Conservation (phyloP, 1,284 basidiomycete genomes). For the Ustilago cynodontis region DNA sequence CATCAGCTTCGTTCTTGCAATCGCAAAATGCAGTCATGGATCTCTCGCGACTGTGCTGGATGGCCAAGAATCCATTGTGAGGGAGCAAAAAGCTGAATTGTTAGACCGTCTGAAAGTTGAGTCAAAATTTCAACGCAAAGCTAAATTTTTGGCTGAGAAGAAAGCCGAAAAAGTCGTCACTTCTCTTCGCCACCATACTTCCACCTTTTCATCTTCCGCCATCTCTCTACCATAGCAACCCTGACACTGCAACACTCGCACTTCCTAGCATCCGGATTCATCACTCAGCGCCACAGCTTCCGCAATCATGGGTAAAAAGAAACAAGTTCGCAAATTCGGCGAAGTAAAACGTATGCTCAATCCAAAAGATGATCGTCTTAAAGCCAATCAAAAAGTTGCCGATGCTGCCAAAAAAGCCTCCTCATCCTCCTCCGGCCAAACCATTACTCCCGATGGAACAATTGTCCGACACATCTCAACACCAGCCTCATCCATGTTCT, state of each 20-base stretch:
- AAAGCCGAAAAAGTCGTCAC: background rate
- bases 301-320: slow-evolving; percentile 81
- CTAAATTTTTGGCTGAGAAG: slow-evolving; percentile 8
- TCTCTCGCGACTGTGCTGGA: background rate
- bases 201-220: background rate
- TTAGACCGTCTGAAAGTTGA: background rate
- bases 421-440: background rate
- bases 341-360: slow-evolving; percentile 94
- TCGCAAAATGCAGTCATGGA: slow-evolving; percentile 4
- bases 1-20: slow-evolving; percentile 6
- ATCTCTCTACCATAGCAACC: too few species aligned
- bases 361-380: slow-evolving; percentile 93
- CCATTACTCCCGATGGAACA: slow-evolving; percentile 47
- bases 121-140: background rate
- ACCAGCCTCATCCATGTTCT: slow-evolving; percentile 85
- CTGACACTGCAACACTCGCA: too few species aligned
- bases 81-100: too few species aligned
- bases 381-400: slow-evolving; percentile 74
- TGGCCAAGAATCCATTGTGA: too few species aligned
- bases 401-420: slow-evolving; percentile 58
- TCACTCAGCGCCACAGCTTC: background rate
- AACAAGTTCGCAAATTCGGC: slow-evolving; percentile 95
- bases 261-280: too few species aligned
- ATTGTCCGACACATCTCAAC: slow-evolving; percentile 55
- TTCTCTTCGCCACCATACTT: background rate